These are phyloP conservation scores for Passiflora organensis DNA, from an alignment of 345 rosid species.

Conservation along the genomic window DNA sequence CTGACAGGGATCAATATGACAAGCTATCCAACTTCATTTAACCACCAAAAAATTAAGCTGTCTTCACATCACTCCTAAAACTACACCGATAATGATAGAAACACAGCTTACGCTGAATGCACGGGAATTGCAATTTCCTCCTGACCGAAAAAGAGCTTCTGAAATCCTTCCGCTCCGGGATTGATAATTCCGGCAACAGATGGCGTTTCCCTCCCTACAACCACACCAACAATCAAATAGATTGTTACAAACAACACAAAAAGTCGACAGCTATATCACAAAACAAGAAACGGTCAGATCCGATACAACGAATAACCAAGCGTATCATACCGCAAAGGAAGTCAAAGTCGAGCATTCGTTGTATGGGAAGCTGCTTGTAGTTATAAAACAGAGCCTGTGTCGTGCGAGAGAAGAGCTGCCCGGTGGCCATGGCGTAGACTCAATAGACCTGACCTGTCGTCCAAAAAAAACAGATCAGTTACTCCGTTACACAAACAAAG, in stretches of 20 bases:
- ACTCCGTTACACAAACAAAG: neutral
- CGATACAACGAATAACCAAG: neutral
- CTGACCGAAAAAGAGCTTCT: slow-evolving; percentile 94
- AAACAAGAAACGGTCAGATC: neutral
- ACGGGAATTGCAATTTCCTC: slow-evolving; percentile 99
- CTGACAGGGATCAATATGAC: too few relatives aligned
- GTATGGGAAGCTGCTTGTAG: slow-evolving; percentile 92
- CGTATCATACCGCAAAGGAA: slow-evolving; percentile 74
- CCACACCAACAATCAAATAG: slow-evolving; percentile 1
- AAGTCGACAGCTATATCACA: neutral
- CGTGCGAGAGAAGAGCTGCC: slow-evolving; percentile 80
- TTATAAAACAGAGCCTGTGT: slow-evolving; percentile 92
- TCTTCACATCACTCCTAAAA: too few relatives aligned
- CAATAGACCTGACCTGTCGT: slow-evolving; percentile 42
- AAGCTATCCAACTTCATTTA: too few relatives aligned
- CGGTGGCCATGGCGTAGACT: slow-evolving; percentile 67
- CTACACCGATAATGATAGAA: too few relatives aligned
- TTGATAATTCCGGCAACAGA: slow-evolving; percentile 94
- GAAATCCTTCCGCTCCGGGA: slow-evolving; percentile 96
- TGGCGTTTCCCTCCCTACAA: slow-evolving; percentile 83
- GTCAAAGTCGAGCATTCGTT: slow-evolving; percentile 99
- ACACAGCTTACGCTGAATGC: slow-evolving; percentile 60
- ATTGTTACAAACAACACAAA: neutral
- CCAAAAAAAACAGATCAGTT: slow-evolving; percentile 4
- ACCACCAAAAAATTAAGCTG: too few relatives aligned